These are phyloP conservation scores for Beta lomatogona DNA, from an alignment of 179 eudicot species.

Conservation along the genomic window DNA sequence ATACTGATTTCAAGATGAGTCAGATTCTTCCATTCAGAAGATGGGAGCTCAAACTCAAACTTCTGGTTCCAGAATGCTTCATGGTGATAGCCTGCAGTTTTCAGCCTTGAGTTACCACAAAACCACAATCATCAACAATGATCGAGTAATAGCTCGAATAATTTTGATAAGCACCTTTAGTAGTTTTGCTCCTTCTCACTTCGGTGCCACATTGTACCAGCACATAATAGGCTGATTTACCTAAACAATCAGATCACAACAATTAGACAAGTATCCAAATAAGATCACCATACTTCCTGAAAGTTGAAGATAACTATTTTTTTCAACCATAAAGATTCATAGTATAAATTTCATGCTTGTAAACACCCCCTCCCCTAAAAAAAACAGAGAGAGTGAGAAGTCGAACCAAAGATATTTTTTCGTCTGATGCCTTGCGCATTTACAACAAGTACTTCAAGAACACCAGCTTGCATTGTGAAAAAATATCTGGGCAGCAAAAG, in stretches of 20 bases:
- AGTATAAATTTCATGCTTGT: not conserved
- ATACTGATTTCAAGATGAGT: constrained; percentile 59
- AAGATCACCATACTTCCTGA: not conserved
- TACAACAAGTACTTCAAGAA: constrained; percentile 75
- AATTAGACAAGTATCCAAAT: not conserved
- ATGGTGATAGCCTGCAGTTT: constrained; percentile 50
- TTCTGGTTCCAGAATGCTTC: constrained; percentile 81
- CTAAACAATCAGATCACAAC: constrained; percentile 36
- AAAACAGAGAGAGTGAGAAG: not conserved
- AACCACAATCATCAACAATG: not conserved
- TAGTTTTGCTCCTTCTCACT: constrained; percentile 56
- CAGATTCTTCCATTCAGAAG: constrained; percentile 42
- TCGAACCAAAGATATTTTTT: constrained; percentile 54
- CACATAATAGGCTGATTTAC: constrained; percentile 63
- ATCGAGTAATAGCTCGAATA: not conserved
- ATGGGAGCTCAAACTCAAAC: constrained; percentile 49
- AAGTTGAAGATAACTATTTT: not conserved
- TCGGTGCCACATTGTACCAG: constrained; percentile 69
- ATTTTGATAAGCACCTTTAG: constrained; percentile 41
- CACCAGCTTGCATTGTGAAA: constrained; percentile 54
- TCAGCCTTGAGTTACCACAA: not conserved
- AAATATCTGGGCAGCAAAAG: not conserved
- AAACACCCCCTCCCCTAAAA: no score
- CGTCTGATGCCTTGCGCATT: constrained; percentile 67
- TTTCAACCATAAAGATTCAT: not conserved